These are phyloP conservation scores for Dysphania ambrosioides DNA, from an alignment of 148 eudicot species.

Conservation along the genomic window DNA sequence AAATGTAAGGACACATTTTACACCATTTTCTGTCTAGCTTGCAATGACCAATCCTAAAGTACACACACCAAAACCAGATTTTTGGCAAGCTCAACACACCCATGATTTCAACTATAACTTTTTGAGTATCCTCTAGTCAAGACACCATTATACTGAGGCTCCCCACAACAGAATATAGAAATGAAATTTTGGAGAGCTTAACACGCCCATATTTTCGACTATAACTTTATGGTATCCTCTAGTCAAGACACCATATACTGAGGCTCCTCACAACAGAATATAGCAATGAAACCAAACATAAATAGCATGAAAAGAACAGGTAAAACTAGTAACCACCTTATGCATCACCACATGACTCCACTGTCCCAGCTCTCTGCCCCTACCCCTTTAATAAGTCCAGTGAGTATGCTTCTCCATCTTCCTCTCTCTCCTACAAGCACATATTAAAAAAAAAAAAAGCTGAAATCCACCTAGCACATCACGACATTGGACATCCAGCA, in stretches of 20 bases:
- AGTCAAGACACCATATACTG: background rate
- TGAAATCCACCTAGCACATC: background rate
- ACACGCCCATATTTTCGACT: no score
- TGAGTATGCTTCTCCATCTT: background rate
- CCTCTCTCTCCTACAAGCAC: background rate
- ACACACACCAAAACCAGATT: background rate
- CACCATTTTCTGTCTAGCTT: background rate
- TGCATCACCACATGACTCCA: background rate
- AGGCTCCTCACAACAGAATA: conserved; percentile 1
- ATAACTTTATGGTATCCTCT: background rate
- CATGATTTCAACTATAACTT: background rate
- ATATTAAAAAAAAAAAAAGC: background rate
- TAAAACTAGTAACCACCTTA: background rate
- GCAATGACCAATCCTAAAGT: background rate
- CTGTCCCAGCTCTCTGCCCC: no score
- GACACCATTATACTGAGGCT: background rate
- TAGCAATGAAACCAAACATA: background rate
- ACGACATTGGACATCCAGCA: background rate
- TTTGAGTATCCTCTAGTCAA: background rate
- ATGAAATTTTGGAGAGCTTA: no score
- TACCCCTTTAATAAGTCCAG: background rate
- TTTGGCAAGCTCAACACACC: background rate
- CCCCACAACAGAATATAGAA: background rate
- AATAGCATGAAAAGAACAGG: background rate
- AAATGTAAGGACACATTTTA: background rate